phyloP scores from a whole-genome alignment of 345 rosid species.

The Hibiscus syriacus region DNA sequence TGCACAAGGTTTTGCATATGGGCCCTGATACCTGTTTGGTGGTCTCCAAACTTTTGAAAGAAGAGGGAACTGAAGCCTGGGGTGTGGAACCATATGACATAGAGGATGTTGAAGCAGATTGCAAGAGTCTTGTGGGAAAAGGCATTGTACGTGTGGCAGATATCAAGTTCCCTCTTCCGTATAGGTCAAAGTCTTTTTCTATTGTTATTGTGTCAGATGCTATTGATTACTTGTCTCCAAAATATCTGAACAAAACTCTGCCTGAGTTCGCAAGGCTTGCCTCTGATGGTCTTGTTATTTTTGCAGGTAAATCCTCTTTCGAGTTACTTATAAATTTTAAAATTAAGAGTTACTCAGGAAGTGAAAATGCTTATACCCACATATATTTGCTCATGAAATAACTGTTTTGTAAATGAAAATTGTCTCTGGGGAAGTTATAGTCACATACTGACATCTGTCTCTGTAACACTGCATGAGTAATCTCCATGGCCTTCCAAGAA shows the following conservation, averaged over 20 bases:
- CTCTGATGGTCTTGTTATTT: slow-evolving; percentile 62
- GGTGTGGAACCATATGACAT: slow-evolving; percentile 96
- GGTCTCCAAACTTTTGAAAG: slow-evolving; percentile 71
- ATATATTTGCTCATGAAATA: neutral
- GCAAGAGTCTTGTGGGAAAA: slow-evolving; percentile 74
- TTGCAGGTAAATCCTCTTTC: slow-evolving; percentile 52
- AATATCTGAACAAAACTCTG: slow-evolving; percentile 83
- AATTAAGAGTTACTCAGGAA: neutral
- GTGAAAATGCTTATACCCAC: neutral
- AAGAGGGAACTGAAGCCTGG: slow-evolving; percentile 97
- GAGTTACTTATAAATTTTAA: neutral
- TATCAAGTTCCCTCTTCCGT: slow-evolving; percentile 83
- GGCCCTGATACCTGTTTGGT: slow-evolving; percentile 95
- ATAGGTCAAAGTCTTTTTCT: slow-evolving; percentile 84
- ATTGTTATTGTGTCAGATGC: slow-evolving; percentile 90
- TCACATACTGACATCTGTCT: neutral
- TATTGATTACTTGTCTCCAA: slow-evolving; percentile 86
- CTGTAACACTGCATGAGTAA: neutral
- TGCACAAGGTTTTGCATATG: slow-evolving; percentile 86
- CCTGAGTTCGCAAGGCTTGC: slow-evolving; percentile 91
- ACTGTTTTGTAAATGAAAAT: neutral
- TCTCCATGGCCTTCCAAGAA: neutral
- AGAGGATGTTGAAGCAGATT: slow-evolving; percentile 80
- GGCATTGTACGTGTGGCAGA: slow-evolving; percentile 94
- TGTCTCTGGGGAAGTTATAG: neutral